Evolutionary conservation across 2,329 filamentous ascomycete genomes (phyloP).

Genomic region (Colletotrichum musae): DNA sequence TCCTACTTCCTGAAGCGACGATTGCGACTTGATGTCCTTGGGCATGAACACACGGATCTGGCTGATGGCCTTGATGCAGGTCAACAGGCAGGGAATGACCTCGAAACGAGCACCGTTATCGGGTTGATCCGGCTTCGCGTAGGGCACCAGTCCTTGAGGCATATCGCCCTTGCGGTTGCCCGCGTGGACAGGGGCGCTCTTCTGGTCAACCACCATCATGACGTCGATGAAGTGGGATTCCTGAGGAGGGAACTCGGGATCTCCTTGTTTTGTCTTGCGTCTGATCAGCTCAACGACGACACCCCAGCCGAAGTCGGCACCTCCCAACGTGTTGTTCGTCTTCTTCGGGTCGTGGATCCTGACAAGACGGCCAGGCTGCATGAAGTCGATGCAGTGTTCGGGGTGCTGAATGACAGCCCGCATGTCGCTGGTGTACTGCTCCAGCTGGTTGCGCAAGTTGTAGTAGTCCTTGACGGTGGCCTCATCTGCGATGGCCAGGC

Average conservation of each 20-base stretch:
- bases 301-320: constrained; percentile 94
- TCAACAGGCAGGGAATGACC: constrained; percentile 88
- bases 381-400: constrained; percentile 85
- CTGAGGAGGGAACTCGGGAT: constrained; percentile 79
- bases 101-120: constrained; percentile 73
- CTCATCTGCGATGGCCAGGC: constrained; percentile 87
- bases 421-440: constrained; percentile 89
- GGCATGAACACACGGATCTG: constrained; percentile 89
- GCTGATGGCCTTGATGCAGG: constrained; percentile 86
- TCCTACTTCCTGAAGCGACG: constrained; percentile 77
- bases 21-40: constrained; percentile 77
- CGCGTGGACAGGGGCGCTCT: constrained; percentile 61
- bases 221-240: constrained; percentile 89
- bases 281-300: constrained; percentile 82
- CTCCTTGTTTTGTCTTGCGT: constrained; percentile 75
- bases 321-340: constrained; percentile 55
- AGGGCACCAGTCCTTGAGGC: constrained; percentile 75
- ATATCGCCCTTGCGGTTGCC: constrained; percentile 59
- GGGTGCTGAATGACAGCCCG: constrained; percentile 92
- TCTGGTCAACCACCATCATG: constrained; percentile 73
- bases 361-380: constrained; percentile 90
- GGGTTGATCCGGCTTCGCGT: constrained; percentile 71
- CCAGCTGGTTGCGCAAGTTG: constrained; percentile 86
- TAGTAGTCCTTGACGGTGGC: constrained; percentile 94
- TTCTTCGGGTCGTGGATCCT: constrained; percentile 81